Conservation (phyloP, 805 yeast genomes). For the Pichia exigua region DNA sequence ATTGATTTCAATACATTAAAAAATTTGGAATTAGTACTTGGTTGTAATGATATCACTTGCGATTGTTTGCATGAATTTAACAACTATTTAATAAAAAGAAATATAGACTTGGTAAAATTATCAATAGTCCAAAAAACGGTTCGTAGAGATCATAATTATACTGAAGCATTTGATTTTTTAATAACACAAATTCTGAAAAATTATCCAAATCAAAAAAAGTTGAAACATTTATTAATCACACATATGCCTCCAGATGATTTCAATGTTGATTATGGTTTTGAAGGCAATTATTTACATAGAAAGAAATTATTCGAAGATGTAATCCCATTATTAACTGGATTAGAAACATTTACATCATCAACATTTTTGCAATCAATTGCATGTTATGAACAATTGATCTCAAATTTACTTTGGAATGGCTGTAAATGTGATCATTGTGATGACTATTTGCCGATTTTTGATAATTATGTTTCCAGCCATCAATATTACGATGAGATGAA, state of each 20-base stretch:
- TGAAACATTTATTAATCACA: slow-evolving; percentile 41
- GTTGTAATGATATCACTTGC: slow-evolving; percentile 42
- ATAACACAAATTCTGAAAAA: slow-evolving; percentile 35
- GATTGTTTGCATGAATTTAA: slow-evolving; percentile 40
- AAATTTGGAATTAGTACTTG: slow-evolving; percentile 44
- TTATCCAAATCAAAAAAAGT: slow-evolving; percentile 26
- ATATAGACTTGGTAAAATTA: slow-evolving; percentile 28
- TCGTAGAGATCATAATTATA: slow-evolving; percentile 36
- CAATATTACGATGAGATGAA: slow-evolving; percentile 43
- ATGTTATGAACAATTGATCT: slow-evolving; percentile 63
- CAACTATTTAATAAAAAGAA: slow-evolving; percentile 14
- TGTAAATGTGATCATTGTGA: slow-evolving; percentile 56
- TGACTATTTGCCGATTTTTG: slow-evolving; percentile 41
- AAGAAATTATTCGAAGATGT: slow-evolving; percentile 40
- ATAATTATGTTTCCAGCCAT: slow-evolving; percentile 56
- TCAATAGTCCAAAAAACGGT: slow-evolving; percentile 30
- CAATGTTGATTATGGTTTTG: slow-evolving; percentile 53
- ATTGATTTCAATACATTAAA: slow-evolving; percentile 26
- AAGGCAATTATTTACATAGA: slow-evolving; percentile 64
- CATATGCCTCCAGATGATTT: slow-evolving; percentile 57
- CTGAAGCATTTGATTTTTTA: slow-evolving; percentile 48
- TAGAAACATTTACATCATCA: slow-evolving; percentile 46
- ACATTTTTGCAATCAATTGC: slow-evolving; percentile 51
- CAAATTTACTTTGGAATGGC: slow-evolving; percentile 72
- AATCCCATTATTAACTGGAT: slow-evolving; percentile 37